Percentiles rank a stretch among this genome's conserved stretches.
Evolutionary conservation across 306 rosid genomes (phyloP).

Genomic region (Inga oerstediana): DNA sequence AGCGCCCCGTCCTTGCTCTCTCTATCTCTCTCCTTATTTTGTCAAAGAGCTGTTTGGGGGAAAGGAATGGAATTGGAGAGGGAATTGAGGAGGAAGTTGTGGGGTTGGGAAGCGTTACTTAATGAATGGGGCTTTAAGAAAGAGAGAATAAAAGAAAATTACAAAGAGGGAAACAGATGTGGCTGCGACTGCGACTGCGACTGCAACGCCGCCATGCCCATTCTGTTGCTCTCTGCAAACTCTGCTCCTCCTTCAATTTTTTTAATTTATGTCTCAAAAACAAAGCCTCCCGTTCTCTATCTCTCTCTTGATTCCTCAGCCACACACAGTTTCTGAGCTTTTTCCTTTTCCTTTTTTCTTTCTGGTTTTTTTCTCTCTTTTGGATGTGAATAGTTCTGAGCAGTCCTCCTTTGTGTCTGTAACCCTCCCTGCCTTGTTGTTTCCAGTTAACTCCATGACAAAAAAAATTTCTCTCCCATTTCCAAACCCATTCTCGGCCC

Average conservation of each 20-base stretch:
- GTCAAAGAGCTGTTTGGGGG: neutral
- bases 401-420: constrained; percentile 39
- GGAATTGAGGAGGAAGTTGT: neutral
- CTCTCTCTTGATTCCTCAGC: constrained; percentile 14
- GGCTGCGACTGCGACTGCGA: constrained; percentile 4
- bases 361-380: neutral
- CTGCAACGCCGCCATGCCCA: constrained; percentile 71
- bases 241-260: constrained; percentile 35
- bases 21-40: neutral
- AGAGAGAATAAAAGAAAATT: neutral
- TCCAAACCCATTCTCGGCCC: neutral
- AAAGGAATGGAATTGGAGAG: neutral
- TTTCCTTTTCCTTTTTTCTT: neutral
- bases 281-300: neutral
- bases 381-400: constrained; percentile 29
- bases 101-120: neutral
- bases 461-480: constrained; percentile 33
- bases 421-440: neutral
- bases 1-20: neutral
- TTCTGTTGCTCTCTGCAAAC: constrained; percentile 41
- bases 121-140: neutral
- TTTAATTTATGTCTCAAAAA: constrained; percentile 46
- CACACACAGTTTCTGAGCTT: constrained; percentile 34
- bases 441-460: constrained; percentile 40
- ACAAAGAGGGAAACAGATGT: neutral